Evolutionary conservation across 805 yeast species (phyloP).

Genomic region (Yueomyces sp.): DNA sequence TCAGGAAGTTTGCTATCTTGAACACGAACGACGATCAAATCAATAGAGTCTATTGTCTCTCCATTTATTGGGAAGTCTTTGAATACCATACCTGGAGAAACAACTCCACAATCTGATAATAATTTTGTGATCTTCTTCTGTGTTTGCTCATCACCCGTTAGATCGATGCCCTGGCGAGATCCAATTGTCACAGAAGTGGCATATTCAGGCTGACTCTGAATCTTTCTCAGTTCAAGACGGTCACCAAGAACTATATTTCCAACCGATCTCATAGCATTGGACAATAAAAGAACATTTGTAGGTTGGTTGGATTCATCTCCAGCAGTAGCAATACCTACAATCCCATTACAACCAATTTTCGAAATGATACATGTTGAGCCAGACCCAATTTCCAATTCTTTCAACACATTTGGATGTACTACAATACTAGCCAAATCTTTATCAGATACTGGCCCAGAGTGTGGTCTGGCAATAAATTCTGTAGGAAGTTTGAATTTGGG

Average conservation of each 20-base stretch:
- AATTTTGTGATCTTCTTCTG: conserved; percentile 26
- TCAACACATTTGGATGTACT: conserved; percentile 32
- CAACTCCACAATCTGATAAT: conserved; percentile 41
- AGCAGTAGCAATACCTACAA: conserved; percentile 30
- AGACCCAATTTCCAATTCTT: conserved; percentile 31
- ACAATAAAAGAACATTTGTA: conserved; percentile 33
- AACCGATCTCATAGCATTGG: conserved; percentile 31
- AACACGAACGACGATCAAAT: conserved; percentile 14
- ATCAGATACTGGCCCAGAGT: conserved; percentile 10
- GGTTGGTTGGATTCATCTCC: conserved; percentile 25
- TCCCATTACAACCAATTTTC: conserved; percentile 35
- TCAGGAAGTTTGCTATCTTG: conserved; percentile 27
- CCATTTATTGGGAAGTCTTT: conserved; percentile 11
- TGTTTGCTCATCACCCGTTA: conserved; percentile 9
- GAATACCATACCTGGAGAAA: conserved; percentile 42
- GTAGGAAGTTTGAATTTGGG: conserved; percentile 27
- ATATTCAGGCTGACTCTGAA: conserved; percentile 35
- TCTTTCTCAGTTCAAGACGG: conserved; percentile 34
- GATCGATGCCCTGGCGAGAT: conserved; percentile 6
- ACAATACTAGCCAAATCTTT: conserved; percentile 27
- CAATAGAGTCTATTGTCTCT: conserved; percentile 3
- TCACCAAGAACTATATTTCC: conserved; percentile 38
- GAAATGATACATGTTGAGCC: conserved; percentile 35
- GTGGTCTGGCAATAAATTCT: conserved; percentile 28
- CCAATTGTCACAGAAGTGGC: conserved; percentile 28